phyloP scores from a whole-genome alignment of 768 basidiomycete genomes.

The Trametes maxima region DNA sequence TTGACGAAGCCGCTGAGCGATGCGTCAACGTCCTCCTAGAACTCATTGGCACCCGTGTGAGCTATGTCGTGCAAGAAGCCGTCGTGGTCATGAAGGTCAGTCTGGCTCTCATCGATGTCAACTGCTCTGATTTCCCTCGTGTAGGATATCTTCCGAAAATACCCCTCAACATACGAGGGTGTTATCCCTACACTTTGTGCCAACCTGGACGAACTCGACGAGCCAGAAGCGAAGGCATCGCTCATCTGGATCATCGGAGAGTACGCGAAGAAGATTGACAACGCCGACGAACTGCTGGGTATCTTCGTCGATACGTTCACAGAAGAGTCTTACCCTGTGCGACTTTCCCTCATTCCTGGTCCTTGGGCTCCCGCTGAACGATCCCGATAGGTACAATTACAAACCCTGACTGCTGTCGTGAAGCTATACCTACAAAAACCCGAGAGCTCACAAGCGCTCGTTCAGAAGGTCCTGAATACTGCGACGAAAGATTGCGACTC shows the following conservation, averaged over 20 bases:
- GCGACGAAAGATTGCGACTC: conserved; percentile 98
- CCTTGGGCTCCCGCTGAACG: neutral
- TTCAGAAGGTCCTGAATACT: conserved; percentile 88
- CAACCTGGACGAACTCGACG: conserved; percentile 94
- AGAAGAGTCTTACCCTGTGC: conserved; percentile 89
- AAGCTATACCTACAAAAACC: conserved; percentile 97
- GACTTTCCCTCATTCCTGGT: conserved; percentile 27
- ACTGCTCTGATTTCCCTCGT: neutral
- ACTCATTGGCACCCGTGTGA: conserved; percentile 89
- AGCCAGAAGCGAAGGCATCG: conserved; percentile 97
- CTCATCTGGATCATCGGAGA: conserved; percentile 99
- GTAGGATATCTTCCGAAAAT: conserved; percentile 98
- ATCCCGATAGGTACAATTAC: conserved; percentile 52
- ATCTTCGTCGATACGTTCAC: conserved; percentile 92
- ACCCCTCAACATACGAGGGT: conserved; percentile 94
- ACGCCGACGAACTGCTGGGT: conserved; percentile 88
- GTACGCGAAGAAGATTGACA: conserved; percentile 97
- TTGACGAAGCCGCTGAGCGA: conserved; percentile 88
- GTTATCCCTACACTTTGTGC: conserved; percentile 94
- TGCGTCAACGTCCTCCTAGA: conserved; percentile 95
- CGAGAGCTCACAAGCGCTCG: conserved; percentile 87
- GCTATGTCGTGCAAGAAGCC: conserved; percentile 97
- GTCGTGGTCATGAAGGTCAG: conserved; percentile 98
- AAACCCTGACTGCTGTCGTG: conserved; percentile 92
- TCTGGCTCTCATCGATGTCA: neutral